phyloP scores from a whole-genome alignment of 169 alveolate species.

The Cryptosporidium tyzzeri region DNA sequence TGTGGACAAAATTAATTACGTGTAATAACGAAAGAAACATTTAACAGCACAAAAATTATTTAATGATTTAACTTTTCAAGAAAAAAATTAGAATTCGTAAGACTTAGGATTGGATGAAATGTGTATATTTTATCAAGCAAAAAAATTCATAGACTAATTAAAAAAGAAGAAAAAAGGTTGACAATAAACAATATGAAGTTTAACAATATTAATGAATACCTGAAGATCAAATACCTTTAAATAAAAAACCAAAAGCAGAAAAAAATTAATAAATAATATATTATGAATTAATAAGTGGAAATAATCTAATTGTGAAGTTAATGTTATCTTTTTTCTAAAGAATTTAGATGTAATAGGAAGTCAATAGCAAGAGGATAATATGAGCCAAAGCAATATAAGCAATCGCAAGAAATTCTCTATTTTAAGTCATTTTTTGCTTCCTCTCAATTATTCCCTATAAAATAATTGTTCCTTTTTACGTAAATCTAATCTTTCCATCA shows the following conservation, averaged over 20 bases:
- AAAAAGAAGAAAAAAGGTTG: not conserved
- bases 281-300: conserved; percentile 7
- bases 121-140: too few relatives aligned
- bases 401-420: not conserved
- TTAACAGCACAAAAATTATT: not conserved
- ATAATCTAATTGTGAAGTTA: not conserved
- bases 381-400: not conserved
- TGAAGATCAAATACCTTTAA: not conserved
- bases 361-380: not conserved
- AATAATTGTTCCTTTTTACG: not conserved
- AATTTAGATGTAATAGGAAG: not conserved
- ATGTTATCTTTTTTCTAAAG: not conserved
- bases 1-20: not conserved
- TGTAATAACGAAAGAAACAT: not conserved
- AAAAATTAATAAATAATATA: conserved; percentile 1
- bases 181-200: too few relatives aligned
- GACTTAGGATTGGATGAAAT: not conserved
- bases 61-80: not conserved
- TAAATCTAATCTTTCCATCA: not conserved
- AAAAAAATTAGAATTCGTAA: too few relatives aligned
- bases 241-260: not conserved
- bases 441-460: not conserved
- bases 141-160: too few relatives aligned
- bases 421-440: not conserved
- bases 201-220: too few relatives aligned